Conservation (phyloP, 2,329 filamentous ascomycete species). For the Penicillium sp. region DNA sequence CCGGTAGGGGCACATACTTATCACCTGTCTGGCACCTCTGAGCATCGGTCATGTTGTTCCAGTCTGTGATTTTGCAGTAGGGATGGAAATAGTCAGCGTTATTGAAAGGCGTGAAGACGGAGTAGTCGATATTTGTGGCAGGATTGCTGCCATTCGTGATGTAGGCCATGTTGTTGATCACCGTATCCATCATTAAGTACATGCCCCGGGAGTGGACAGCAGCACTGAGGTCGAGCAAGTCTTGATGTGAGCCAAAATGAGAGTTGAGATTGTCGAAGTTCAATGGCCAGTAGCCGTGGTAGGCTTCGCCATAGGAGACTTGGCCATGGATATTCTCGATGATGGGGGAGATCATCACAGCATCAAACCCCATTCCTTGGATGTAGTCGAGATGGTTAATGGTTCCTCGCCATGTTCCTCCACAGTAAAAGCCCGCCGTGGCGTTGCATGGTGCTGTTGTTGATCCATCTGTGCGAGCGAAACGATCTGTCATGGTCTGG, state of each 20-base stretch:
- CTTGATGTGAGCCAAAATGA: constrained; percentile 49
- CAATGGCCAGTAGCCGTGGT: constrained; percentile 52
- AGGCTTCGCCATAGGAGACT: constrained; percentile 45
- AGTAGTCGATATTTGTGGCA: constrained; percentile 25
- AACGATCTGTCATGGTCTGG: constrained; percentile 49
- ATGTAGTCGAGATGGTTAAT: constrained; percentile 53
- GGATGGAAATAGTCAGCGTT: constrained; percentile 34
- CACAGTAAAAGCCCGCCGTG: constrained; percentile 45
- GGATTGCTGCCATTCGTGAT: constrained; percentile 30
- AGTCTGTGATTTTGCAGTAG: constrained; percentile 33
- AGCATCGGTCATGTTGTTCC: constrained; percentile 29
- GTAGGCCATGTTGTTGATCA: constrained; percentile 50
- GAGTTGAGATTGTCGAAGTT: constrained; percentile 50
- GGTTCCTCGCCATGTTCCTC: constrained; percentile 52
- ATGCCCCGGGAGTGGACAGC: constrained; percentile 48
- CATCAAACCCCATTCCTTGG: constrained; percentile 50
- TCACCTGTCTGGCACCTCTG: constrained; percentile 23
- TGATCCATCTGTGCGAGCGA: constrained; percentile 43
- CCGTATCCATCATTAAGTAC: constrained; percentile 55
- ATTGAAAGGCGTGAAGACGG: constrained; percentile 25
- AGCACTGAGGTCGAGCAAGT: constrained; percentile 47
- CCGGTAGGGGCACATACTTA: constrained; percentile 47
- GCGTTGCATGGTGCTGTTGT: constrained; percentile 33
- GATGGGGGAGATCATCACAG: constrained; percentile 47
- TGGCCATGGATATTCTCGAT: constrained; percentile 39